These are phyloP conservation scores for Helotiales sp. DNA, from an alignment of 2,329 filamentous ascomycete genomes.

Conservation along the genomic window DNA sequence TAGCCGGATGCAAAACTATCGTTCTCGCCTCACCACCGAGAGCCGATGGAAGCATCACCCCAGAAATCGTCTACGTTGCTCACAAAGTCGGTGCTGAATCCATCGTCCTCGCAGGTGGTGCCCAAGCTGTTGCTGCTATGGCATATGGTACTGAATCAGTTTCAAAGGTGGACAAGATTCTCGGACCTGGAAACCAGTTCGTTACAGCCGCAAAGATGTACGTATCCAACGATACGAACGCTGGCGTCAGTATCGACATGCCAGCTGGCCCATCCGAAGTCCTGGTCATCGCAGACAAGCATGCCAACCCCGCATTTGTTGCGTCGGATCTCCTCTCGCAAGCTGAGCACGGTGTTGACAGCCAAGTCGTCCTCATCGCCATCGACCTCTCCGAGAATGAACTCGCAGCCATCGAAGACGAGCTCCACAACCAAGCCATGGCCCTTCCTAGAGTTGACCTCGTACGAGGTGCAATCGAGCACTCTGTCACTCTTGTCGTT, in stretches of 20 bases:
- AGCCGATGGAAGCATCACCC: constrained; percentile 86
- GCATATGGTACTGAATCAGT: constrained; percentile 96
- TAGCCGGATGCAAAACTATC: constrained; percentile 94
- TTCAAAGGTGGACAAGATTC: constrained; percentile 97
- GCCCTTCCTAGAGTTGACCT: constrained; percentile 91
- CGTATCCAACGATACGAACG: constrained; percentile 95
- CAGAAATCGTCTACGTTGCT: constrained; percentile 95
- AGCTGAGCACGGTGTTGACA: constrained; percentile 95
- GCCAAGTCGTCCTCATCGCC: constrained; percentile 90
- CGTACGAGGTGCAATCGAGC: constrained; percentile 84
- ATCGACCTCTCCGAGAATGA: constrained; percentile 76
- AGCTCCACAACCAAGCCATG: constrained; percentile 85
- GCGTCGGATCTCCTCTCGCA: constrained; percentile 94
- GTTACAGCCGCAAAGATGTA: constrained; percentile 99
- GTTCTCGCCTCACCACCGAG: constrained; percentile 91
- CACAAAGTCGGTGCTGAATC: constrained; percentile 96
- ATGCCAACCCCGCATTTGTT: constrained; percentile 90
- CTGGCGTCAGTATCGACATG: constrained; percentile 97
- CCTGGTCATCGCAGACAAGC: constrained; percentile 89
- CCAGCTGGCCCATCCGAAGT: constrained; percentile 96
- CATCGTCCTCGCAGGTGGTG: constrained; percentile 93
- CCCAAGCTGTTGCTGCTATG: constrained; percentile 94
- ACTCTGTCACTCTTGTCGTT: constrained; percentile 87
- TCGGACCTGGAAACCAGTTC: constrained; percentile 97
- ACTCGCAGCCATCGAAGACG: constrained; percentile 84